These are phyloP conservation scores for Persicaria maculosa DNA, from an alignment of 148 eudicot species.

Conservation along the genomic window DNA sequence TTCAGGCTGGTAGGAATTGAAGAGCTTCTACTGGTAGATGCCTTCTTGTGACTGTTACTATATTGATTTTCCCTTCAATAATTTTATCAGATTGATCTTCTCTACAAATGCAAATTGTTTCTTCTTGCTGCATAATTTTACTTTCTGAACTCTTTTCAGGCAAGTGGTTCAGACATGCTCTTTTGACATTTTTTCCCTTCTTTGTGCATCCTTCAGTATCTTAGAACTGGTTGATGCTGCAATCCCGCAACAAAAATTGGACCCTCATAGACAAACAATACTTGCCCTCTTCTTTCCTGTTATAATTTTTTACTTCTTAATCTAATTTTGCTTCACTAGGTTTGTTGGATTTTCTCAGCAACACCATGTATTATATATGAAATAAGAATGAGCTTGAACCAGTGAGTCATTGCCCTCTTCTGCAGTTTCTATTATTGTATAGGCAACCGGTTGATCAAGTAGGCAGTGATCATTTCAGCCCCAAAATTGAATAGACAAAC, in stretches of 20 bases:
- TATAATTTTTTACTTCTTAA: neutral
- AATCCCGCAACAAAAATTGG: constrained; percentile 59
- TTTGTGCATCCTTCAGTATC: constrained; percentile 24
- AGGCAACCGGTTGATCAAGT: no score
- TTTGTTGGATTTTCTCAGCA: neutral
- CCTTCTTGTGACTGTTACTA: neutral
- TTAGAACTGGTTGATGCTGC: constrained; percentile 99
- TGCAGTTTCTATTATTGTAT: no score
- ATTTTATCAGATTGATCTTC: neutral
- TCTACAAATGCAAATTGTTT: neutral
- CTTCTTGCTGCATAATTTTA: neutral
- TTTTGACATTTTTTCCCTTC: neutral
- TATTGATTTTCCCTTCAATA: neutral
- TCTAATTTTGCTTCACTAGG: neutral
- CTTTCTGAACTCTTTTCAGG: neutral
- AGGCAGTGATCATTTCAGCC: no score
- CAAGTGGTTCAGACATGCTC: neutral
- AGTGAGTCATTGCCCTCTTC: no score
- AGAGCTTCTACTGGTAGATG: neutral
- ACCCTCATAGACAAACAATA: constrained; percentile 58
- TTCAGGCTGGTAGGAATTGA: neutral
- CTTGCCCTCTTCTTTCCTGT: no score
- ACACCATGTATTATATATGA: no score
- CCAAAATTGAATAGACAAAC: no score
- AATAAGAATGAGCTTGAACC: no score